Base-by-base conservation (phyloP, 176 grass and related monocot genomes). In the Oryza punctata region DNA sequence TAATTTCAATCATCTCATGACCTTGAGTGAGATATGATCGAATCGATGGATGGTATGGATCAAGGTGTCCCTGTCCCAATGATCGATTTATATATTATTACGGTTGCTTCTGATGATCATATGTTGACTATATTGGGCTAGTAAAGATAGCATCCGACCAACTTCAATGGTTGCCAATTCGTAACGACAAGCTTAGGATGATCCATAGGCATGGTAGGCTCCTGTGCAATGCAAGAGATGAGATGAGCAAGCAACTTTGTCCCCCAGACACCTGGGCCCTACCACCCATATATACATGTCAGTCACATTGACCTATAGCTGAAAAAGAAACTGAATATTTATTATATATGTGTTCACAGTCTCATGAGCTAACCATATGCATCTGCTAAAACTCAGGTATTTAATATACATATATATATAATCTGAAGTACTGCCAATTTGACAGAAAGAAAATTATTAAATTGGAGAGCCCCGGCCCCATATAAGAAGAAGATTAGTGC, bases 101-200 rank as follows among this genome's bases (percentile, higher is more conserved):
- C 52, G 52, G 52, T 57, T 57, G 6, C 52, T 57, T 57, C 52
- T 6, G 10, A 60, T 66, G 69, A 80, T 76, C 18, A 4, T 25
- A 67, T 18, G 68, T 80, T 80, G 77, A 78, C 83, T 72, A 13
- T 6, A 10, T 46, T 46, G 26, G 7, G 13, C 32, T 2, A 61
- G 18, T 11, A 16, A 69, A 80, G 45, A 61, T 61, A 57, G 59
- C 28, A 66, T 25, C 21, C 52, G 13, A 61, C 57, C 57, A 61
- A 61, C 21, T 16, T 27, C 73, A 50, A 24, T 52, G 70, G 44
- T 67, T 19, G 61, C 61, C 77, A 79, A 67, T 41, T 45, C 68
- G n/a, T 59, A 73, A 79, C 4, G 67, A 83, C 80, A 84, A 84
- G 24, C 24, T 29, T 72, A 72, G 43, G 57, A 24, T 61, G 21